Conservation (phyloP, 1,139 yeast genomes). For the Zygosaccharomyces pseudobailii region DNA sequence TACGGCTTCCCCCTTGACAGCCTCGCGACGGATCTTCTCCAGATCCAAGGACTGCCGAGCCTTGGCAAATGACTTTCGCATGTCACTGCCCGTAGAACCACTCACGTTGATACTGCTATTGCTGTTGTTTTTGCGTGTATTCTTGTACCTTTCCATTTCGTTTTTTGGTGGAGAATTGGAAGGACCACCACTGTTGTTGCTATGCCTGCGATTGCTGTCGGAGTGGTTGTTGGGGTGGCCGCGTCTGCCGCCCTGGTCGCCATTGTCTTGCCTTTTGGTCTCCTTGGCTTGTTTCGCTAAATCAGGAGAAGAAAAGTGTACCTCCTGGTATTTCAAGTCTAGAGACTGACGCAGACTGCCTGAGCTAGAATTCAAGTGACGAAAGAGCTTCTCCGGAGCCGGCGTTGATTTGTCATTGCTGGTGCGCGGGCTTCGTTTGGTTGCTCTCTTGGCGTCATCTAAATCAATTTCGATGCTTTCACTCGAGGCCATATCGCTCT, state of each 20-base stretch:
- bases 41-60: conserved; percentile 30
- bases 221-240: neutral
- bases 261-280: conserved; percentile 1
- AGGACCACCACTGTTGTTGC: conserved; percentile 1
- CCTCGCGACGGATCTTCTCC: conserved; percentile 27
- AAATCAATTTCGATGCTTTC: conserved; percentile 32
- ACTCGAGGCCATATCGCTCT: conserved; percentile 22
- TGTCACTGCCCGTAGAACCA: conserved; percentile 13
- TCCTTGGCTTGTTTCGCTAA: conserved; percentile 10
- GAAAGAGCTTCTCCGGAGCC: neutral
- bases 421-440: conserved; percentile 3
- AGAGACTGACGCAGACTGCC: conserved; percentile 19
- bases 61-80: conserved; percentile 21
- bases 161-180: conserved; percentile 9
- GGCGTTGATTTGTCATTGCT: conserved; percentile 3
- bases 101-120: conserved; percentile 17
- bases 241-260: conserved; percentile 1
- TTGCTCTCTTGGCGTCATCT: conserved; percentile 15
- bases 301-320: conserved; percentile 26
- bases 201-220: conserved; percentile 2
- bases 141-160: conserved; percentile 18
- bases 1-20: conserved; percentile 14
- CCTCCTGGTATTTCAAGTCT: conserved; percentile 29
- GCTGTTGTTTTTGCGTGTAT: conserved; percentile 12
- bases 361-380: conserved; percentile 3